phyloP scores from a whole-genome alignment of 805 yeast genomes.

The Myxozyma nipponensis region DNA sequence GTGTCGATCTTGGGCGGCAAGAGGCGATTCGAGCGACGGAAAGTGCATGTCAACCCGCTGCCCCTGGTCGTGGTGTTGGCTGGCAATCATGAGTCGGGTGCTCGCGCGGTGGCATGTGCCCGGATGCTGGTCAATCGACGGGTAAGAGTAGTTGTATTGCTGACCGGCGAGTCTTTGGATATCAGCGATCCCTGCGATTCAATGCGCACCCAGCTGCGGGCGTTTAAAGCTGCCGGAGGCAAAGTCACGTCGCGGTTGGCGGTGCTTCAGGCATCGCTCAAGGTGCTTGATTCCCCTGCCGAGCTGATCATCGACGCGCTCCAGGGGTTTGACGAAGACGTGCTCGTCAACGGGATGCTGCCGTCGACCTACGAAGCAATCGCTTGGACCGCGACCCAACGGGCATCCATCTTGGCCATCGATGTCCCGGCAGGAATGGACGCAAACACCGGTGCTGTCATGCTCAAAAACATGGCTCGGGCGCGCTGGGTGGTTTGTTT shows the following conservation, averaged over 20 bases:
- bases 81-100: slow-evolving; percentile 64
- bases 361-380: slow-evolving; percentile 43
- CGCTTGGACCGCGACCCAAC: slow-evolving; percentile 60
- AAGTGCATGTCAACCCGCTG: slow-evolving; percentile 75
- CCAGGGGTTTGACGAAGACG: slow-evolving; percentile 57
- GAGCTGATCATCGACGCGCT: slow-evolving; percentile 79
- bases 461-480: slow-evolving; percentile 30
- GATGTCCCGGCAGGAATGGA: slow-evolving; percentile 83
- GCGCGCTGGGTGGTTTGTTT: slow-evolving; percentile 34
- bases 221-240: slow-evolving; percentile 66
- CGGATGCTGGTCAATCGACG: slow-evolving; percentile 74
- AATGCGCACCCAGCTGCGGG: slow-evolving; percentile 46
- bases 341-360: slow-evolving; percentile 18
- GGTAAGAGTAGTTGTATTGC: slow-evolving; percentile 54
- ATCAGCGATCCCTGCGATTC: slow-evolving; percentile 20
- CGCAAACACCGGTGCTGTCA: slow-evolving; percentile 68
- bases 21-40: slow-evolving; percentile 57
- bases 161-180: slow-evolving; percentile 20
- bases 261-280: slow-evolving; percentile 36
- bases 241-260: slow-evolving; percentile 44
- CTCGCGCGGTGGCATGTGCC: slow-evolving; percentile 72
- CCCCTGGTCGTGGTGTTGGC: slow-evolving; percentile 74
- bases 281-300: slow-evolving; percentile 61
- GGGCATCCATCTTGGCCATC: slow-evolving; percentile 54
- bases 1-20: slow-evolving; percentile 66